Percentiles rank a stretch among this genome's conserved stretches.
Evolutionary conservation across 2,329 filamentous ascomycete species (phyloP).

Genomic region (Xylariaceae sp.): DNA sequence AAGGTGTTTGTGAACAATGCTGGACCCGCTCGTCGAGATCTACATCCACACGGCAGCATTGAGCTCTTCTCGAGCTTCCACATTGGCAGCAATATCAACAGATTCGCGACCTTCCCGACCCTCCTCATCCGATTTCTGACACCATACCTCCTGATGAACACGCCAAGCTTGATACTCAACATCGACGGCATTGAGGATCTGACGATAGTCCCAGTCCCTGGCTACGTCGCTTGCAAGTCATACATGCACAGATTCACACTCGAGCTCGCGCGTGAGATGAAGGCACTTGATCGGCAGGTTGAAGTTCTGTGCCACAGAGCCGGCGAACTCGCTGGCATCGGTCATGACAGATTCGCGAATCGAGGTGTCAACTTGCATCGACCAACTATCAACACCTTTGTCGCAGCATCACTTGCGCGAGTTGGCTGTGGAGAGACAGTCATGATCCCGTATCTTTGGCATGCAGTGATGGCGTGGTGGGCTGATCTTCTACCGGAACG

Average conservation of each 20-base stretch:
- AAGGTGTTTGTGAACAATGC: slow-evolving; percentile 57
- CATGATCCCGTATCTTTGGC: slow-evolving; percentile 10
- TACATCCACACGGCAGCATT: slow-evolving; percentile 33
- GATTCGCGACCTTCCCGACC: slow-evolving; percentile 47
- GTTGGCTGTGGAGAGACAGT: slow-evolving; percentile 5
- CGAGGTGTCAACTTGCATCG: background rate
- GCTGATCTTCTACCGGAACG: background rate
- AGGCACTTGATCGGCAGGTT: slow-evolving; percentile 11
- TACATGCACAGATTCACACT: slow-evolving; percentile 40
- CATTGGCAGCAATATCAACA: slow-evolving; percentile 40
- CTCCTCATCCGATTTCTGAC: slow-evolving; percentile 45
- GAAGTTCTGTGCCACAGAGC: slow-evolving; percentile 10
- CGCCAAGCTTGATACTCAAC: slow-evolving; percentile 47
- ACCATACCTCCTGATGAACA: slow-evolving; percentile 37
- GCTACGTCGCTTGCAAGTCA: slow-evolving; percentile 45
- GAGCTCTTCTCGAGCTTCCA: slow-evolving; percentile 33
- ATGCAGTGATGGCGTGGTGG: slow-evolving; percentile 2
- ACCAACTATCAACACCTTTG: slow-evolving; percentile 8
- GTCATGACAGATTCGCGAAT: background rate
- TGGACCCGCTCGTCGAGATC: slow-evolving; percentile 36
- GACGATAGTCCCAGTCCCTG: slow-evolving; percentile 43
- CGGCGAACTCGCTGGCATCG: slow-evolving; percentile 7
- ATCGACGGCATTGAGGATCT: slow-evolving; percentile 44
- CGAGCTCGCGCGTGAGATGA: slow-evolving; percentile 40
- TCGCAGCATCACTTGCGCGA: slow-evolving; percentile 8